Conservation (phyloP, 192 early-diverging fungal species). For the Gigaspora rosea region DNA sequence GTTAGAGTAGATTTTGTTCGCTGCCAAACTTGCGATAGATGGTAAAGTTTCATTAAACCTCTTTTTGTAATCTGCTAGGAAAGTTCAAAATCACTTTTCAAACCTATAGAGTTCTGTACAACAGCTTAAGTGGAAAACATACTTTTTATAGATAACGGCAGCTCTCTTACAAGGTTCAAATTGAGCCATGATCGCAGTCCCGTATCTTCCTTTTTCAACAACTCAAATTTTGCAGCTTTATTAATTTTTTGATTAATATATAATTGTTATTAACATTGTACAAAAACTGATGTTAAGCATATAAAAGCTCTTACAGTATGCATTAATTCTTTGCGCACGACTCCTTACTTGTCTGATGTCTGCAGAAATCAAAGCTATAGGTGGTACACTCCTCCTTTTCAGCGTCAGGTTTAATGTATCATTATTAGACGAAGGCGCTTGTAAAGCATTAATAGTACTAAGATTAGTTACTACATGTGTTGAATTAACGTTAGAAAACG, state of each 20-base stretch:
- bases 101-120: not conserved
- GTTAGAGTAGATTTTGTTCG: slow-evolving; percentile 11
- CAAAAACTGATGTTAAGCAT: not conserved
- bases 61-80: not conserved
- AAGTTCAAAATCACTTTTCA: not conserved
- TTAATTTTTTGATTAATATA: not conserved
- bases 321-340: slow-evolving; percentile 11
- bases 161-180: slow-evolving; percentile 13
- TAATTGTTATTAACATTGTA: not conserved
- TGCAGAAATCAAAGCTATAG: not conserved
- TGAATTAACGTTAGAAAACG: not conserved
- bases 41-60: not conserved
- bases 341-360: slow-evolving; percentile 29
- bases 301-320: slow-evolving; percentile 14
- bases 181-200: slow-evolving; percentile 21
- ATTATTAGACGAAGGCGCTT: not conserved
- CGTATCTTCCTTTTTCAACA: slow-evolving; percentile 24
- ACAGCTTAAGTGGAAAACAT: not conserved
- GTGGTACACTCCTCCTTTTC: not conserved
- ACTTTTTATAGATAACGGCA: not conserved
- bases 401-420: not conserved
- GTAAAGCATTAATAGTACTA: not conserved
- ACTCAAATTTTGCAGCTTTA: slow-evolving; percentile 14
- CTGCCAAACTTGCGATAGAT: not conserved
- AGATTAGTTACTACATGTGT: not conserved